Base-by-base conservation (phyloP, 78 protist genomes). In the Polysphondylium violaceum region DNA sequence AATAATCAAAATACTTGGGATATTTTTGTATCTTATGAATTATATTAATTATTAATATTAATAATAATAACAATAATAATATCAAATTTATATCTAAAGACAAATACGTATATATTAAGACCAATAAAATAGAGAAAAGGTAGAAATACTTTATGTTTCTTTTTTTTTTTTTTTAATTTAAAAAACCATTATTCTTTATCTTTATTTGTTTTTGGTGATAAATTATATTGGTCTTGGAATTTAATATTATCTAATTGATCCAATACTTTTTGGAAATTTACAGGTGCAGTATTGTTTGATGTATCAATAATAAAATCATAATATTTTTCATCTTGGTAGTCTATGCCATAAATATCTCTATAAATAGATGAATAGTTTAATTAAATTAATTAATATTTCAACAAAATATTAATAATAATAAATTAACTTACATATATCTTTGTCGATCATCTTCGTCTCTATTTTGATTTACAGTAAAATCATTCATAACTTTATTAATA, bases 381-480 rank as follows among this genome's bases (percentile, higher is more conserved):
- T 72, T 65, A 72, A n/a, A 3, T 25, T 8, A 41, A 7, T 43
- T 38, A 23, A 25, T 14, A 59, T 53, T 59, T 11, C 21, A 0
- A 1, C 8, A 23, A 16, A 53, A 33, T 17, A 25, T 27, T 21
- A 21, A 23, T 74, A 21, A 53, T 58, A 17, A n/a, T 36, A 38
- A 19, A 40, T 35, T 29, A 17, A 78, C 25, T 33, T 78, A 78
- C 88, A 78, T 81, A 81, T 81, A 81, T 81, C 89, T 81, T 19
- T 81, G 35, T 65, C 77, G 50, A 55, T 81, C 89, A 68, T 81
- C 65, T 65, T 51, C 40, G 56, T 81, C 89, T 81, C 89, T 81
- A 40, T 81, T 40, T 81, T 81, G 89, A 56, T 81, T 81, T 5
- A 68, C 63, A 31, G n/a, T 44, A 43, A 81, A 81, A 56, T 53